These are phyloP conservation scores for Thraustotheca clavata DNA, from an alignment of 352 stramenopile genomes.

Conservation along the genomic window DNA sequence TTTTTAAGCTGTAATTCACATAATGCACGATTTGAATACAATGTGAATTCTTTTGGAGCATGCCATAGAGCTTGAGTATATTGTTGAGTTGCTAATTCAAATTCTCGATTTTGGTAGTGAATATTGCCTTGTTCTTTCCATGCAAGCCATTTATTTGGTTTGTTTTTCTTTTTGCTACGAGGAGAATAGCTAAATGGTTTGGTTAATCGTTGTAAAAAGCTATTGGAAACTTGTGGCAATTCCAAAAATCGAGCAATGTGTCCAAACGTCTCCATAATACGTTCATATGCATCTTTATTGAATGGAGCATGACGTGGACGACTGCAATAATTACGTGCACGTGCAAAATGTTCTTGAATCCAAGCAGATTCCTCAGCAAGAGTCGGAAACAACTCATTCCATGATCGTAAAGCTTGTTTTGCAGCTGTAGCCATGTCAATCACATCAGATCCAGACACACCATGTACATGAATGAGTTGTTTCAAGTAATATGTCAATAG, in stretches of 20 bases:
- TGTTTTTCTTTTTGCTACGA: conserved; percentile 20
- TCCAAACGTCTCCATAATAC: background rate
- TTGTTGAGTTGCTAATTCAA: conserved; percentile 26
- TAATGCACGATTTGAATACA: conserved; percentile 31
- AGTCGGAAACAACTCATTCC: background rate
- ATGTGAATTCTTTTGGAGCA: conserved; percentile 25
- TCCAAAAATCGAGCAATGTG: background rate
- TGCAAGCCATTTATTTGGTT: conserved; percentile 27
- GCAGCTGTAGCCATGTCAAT: background rate
- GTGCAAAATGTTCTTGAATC: background rate
- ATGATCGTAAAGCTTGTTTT: background rate
- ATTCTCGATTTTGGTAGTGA: conserved; percentile 31
- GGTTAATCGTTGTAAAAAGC: background rate
- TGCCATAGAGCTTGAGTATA: conserved; percentile 29
- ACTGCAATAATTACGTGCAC: background rate
- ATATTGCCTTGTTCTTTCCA: conserved; percentile 31
- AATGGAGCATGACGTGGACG: background rate
- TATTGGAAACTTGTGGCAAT: background rate
- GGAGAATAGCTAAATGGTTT: background rate
- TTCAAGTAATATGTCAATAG: background rate
- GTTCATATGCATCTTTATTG: background rate
- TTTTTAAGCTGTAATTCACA: conserved; percentile 28
- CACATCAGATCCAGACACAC: background rate
- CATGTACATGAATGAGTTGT: background rate
- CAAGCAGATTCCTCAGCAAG: background rate